phyloP scores from a whole-genome alignment of 129 eudicot genomes.

The Silybum marianum region DNA sequence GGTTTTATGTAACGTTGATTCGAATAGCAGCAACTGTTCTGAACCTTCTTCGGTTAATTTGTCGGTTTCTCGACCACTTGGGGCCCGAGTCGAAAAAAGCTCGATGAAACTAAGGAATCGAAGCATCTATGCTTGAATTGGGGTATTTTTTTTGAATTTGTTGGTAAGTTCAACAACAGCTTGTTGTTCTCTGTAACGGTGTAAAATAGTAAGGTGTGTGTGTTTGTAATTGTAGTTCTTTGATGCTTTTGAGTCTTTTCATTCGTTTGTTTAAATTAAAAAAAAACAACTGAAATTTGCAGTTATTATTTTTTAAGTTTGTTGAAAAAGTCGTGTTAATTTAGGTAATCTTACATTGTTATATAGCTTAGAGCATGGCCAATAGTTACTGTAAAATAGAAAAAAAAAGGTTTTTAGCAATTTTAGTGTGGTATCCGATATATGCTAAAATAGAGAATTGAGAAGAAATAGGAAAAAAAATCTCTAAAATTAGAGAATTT shows the following conservation, averaged over 20 bases:
- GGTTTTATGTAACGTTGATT: slow-evolving; percentile 34
- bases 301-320: background rate
- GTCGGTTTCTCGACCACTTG: slow-evolving; percentile 57
- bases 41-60: slow-evolving; percentile 52
- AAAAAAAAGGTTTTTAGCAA: too few species aligned
- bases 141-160: slow-evolving; percentile 25
- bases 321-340: background rate
- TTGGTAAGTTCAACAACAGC: slow-evolving; percentile 66
- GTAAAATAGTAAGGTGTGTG: slow-evolving; percentile 44
- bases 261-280: slow-evolving; percentile 29
- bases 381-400: too few species aligned
- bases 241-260: slow-evolving; percentile 26
- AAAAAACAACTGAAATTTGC: background rate
- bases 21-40: slow-evolving; percentile 38
- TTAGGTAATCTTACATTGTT: background rate
- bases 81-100: slow-evolving; percentile 55
- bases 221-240: slow-evolving; percentile 38
- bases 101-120: slow-evolving; percentile 35
- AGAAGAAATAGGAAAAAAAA: too few species aligned
- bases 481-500: too few species aligned
- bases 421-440: too few species aligned
- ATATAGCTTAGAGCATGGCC: background rate
- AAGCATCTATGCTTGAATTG: slow-evolving; percentile 35
- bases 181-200: slow-evolving; percentile 62
- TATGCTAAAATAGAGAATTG: too few species aligned